These are phyloP conservation scores for Ensete ventricosum DNA, from an alignment of 176 grass and related monocot species.

Conservation along the genomic window DNA sequence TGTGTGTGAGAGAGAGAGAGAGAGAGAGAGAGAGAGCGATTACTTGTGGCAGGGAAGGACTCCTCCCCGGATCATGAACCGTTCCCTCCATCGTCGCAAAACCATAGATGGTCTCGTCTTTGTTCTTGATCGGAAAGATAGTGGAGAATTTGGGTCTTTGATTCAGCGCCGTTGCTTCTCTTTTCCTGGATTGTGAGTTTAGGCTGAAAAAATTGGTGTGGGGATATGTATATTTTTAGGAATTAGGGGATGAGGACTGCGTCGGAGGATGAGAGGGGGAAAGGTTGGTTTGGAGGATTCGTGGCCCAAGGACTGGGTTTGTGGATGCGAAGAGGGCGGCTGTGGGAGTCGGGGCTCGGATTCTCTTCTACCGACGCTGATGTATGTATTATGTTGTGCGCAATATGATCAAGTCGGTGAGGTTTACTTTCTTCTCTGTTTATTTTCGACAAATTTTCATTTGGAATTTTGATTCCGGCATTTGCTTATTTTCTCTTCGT, in stretches of 20 bases:
- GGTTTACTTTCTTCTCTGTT: conserved; percentile 21
- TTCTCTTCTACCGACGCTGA: conserved; percentile 86
- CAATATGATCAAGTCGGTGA: conserved; percentile 64
- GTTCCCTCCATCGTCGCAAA: background rate
- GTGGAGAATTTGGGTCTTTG: background rate
- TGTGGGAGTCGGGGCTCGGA: conserved; percentile 64
- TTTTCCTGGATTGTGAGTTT: background rate
- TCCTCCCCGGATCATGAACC: background rate
- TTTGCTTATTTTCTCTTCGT: background rate
- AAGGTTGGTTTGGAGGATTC: background rate
- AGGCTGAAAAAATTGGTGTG: background rate
- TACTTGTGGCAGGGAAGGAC: background rate
- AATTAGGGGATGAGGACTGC: conserved; percentile 28
- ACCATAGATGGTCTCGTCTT: background rate
- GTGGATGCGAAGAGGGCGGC: conserved; percentile 60
- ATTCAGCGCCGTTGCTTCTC: background rate
- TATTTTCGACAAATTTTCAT: no score
- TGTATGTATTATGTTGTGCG: conserved; percentile 82
- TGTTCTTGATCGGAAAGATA: background rate
- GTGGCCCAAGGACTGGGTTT: conserved; percentile 18
- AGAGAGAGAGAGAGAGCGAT: background rate
- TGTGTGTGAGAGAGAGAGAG: background rate
- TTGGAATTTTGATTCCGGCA: no score
- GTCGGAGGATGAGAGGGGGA: conserved; percentile 10
- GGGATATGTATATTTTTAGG: conserved; percentile 51